Evolutionary conservation across 1,284 basidiomycete genomes (phyloP), one percentile per base, ranked within the genome.

Genomic region (Pseudomicrostroma phylloplanum): DNA sequence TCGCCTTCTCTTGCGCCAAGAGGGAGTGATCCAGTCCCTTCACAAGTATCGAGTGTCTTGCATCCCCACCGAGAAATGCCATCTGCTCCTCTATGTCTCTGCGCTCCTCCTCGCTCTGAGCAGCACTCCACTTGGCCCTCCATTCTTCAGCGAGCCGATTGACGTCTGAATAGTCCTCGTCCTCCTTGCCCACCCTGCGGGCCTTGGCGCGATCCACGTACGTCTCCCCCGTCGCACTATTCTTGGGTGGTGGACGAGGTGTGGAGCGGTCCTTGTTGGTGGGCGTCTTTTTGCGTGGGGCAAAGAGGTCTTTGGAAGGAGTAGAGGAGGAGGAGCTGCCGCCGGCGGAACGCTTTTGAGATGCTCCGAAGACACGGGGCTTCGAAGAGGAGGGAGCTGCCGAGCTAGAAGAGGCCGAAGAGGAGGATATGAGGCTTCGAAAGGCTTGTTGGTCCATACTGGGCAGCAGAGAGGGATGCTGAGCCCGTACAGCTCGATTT

Each of bases 1-100:
- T 62, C 0, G 89, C 89, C 80, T 86, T 90, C 68, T 90, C 87
- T 72, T 90, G 88, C 70, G 91, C 89, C 8, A 96, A 82, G 2
- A 94, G 84, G 0, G 90, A 87, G 75, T 88, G 85, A 75, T 96
- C 92, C 40, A 96, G 86, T n/a, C 92, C 90, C 72, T 91, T 93
- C 48, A 92, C 90, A 3, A 92, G 85, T 55, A 92, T 85, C 2
- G 89, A 87, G 77, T 93, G 90, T 59, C 87, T 85, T 49, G 86
- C 85, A 78, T 94, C 91, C 41, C 91, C 91, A n/a, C 91, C 91
- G 1, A 93, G 84, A 78, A 90, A 91, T 54, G 83, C 83, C 53
- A 91, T 84, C 76, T 90, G 86, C 62, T 86, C 84, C 59, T 91
- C 89, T 17, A 92, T 57, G 41, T 25, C n/a, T 21, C 48, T 23